phyloP scores from a whole-genome alignment of 805 yeast genomes.

The Saturnispora galanensis region DNA sequence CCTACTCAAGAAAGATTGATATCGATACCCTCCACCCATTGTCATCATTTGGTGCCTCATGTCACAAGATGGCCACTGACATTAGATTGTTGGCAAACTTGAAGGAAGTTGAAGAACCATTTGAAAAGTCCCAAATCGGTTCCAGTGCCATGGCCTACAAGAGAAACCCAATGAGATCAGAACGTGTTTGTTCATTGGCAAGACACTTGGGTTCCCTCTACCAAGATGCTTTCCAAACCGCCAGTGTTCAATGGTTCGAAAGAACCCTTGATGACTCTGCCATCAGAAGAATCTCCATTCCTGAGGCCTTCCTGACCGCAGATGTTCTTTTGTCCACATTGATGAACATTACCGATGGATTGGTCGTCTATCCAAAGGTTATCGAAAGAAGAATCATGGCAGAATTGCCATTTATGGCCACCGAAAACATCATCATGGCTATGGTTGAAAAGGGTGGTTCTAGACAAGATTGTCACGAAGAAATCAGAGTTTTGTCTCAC shows the following conservation, averaged over 20 bases:
- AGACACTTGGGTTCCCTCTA: slow-evolving; percentile 89
- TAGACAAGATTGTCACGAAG: slow-evolving; percentile 97
- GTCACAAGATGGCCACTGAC: slow-evolving; percentile 97
- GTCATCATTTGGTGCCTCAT: slow-evolving; percentile 89
- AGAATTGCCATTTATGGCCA: slow-evolving; percentile 98
- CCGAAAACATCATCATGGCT: slow-evolving; percentile 98
- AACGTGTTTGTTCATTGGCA: slow-evolving; percentile 96
- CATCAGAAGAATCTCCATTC: slow-evolving; percentile 91
- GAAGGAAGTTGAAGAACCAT: slow-evolving; percentile 97
- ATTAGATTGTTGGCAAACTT: slow-evolving; percentile 90
- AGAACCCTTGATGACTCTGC: slow-evolving; percentile 98
- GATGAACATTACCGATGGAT: slow-evolving; percentile 85
- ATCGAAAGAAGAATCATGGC: slow-evolving; percentile 91
- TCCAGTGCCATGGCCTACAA: slow-evolving; percentile 98
- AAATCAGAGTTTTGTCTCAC: slow-evolving; percentile 91
- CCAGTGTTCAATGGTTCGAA: slow-evolving; percentile 99
- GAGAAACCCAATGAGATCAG: slow-evolving; percentile 99
- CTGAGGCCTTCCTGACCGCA: slow-evolving; percentile 93
- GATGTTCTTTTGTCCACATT: slow-evolving; percentile 86
- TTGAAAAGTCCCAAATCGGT: slow-evolving; percentile 97
- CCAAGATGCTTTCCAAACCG: slow-evolving; percentile 91
- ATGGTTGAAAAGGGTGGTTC: slow-evolving; percentile 98
- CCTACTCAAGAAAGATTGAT: slow-evolving; percentile 97
- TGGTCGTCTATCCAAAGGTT: slow-evolving; percentile 97
- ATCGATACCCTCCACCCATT: slow-evolving; percentile 88